Percentiles rank a stretch among this genome's conserved stretches.
These are phyloP conservation scores for Vanderwaltozyma tropicalis DNA, from an alignment of 805 yeast species.

Conservation along the genomic window DNA sequence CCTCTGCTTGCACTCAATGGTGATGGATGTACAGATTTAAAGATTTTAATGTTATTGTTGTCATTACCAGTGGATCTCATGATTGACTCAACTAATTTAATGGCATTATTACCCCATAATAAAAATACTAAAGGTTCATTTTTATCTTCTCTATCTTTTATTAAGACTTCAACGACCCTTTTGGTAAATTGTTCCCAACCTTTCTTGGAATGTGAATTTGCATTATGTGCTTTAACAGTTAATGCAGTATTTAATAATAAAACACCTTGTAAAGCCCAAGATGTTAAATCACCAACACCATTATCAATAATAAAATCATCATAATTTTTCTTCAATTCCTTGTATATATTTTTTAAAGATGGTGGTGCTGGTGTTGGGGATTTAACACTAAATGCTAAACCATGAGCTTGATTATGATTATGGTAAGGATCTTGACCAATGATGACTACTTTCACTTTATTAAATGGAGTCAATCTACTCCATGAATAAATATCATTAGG, in stretches of 20 bases:
- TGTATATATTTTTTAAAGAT: constrained; percentile 77
- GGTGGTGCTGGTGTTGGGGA: constrained; percentile 85
- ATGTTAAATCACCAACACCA: constrained; percentile 47
- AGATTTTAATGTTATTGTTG: constrained; percentile 34
- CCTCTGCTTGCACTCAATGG: constrained; percentile 84
- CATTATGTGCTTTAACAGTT: constrained; percentile 87
- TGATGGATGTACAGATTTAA: constrained; percentile 84
- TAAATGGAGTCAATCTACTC: constrained; percentile 76
- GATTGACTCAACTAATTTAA: constrained; percentile 41
- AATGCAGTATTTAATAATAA: constrained; percentile 76
- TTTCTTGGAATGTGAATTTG: constrained; percentile 78
- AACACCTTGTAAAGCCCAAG: constrained; percentile 87
- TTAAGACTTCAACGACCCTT: constrained; percentile 45
- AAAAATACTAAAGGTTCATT: constrained; percentile 55
- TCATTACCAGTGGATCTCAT: constrained; percentile 12
- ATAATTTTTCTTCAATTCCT: constrained; percentile 61
- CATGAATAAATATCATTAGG: constrained; percentile 73
- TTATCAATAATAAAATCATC: constrained; percentile 53
- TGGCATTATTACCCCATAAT: constrained; percentile 79
- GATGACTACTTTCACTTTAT: constrained; percentile 62
- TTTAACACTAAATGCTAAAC: constrained; percentile 84
- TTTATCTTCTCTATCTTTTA: constrained; percentile 36
- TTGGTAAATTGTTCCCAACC: constrained; percentile 94
- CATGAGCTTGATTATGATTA: constrained; percentile 88
- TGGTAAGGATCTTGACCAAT: constrained; percentile 98